These are phyloP conservation scores for Leishmania major DNA, from an alignment of 208 protist genomes.

Conservation along the genomic window DNA sequence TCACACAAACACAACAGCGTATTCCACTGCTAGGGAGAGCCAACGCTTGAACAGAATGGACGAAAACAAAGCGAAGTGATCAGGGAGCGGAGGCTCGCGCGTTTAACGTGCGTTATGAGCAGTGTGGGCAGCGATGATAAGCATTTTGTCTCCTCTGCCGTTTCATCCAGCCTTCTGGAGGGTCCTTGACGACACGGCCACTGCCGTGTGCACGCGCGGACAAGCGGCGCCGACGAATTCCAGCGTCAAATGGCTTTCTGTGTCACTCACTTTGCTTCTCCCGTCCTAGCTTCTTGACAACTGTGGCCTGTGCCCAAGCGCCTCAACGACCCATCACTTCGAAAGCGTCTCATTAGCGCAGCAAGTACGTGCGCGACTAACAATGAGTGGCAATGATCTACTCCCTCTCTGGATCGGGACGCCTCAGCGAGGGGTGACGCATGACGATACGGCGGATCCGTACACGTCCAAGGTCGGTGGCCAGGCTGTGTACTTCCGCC, in stretches of 20 bases:
- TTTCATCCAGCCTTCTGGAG: not conserved
- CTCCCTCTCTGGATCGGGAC: slow-evolving; percentile 64
- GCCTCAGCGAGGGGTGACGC: slow-evolving; percentile 29
- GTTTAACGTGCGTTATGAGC: not conserved
- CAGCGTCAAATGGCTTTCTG: not conserved
- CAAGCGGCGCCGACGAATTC: not conserved
- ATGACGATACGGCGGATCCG: slow-evolving; percentile 51
- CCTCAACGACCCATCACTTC: not conserved
- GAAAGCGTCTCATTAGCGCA: not conserved
- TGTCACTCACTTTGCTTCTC: slow-evolving; percentile 1
- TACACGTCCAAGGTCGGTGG: slow-evolving; percentile 80
- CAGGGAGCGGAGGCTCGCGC: not conserved
- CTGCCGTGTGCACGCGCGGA: not conserved
- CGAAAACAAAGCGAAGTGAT: not conserved
- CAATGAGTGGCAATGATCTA: slow-evolving; percentile 10
- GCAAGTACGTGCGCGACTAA: not conserved
- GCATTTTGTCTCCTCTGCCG: not conserved
- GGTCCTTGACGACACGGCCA: not conserved
- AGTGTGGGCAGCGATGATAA: not conserved
- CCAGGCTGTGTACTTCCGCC: slow-evolving; percentile 59
- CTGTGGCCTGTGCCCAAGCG: not conserved
- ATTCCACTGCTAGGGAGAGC: not conserved
- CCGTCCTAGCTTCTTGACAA: not conserved
- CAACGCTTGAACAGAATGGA: not conserved
- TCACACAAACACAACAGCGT: not conserved